A percentile compares a stretch with the other conserved stretches of the same genome.
phyloP scores from a whole-genome alignment of 2,329 filamentous ascomycete genomes.

The Claviceps maximensis region DNA sequence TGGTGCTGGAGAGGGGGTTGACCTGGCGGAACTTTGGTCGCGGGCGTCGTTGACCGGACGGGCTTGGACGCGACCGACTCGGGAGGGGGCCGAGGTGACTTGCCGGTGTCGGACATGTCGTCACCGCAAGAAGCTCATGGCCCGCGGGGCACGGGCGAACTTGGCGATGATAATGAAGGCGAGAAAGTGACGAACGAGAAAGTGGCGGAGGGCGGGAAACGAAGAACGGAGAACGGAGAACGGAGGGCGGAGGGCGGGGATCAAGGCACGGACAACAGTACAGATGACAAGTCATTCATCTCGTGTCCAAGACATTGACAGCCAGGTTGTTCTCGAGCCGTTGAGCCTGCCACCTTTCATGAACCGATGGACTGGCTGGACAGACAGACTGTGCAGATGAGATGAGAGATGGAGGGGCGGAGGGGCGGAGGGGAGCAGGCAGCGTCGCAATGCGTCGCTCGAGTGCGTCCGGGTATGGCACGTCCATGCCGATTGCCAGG shows the following conservation, averaged over 20 bases:
- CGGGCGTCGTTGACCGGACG: constrained; percentile 11
- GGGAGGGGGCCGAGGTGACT: constrained; percentile 13
- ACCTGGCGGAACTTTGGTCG: constrained; percentile 9
- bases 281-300: neutral
- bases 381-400: no score
- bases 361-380: neutral
- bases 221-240: neutral
- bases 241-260: neutral
- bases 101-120: constrained; percentile 31
- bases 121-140: constrained; percentile 18
- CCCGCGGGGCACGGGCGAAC: constrained; percentile 7
- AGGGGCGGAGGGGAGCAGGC: neutral
- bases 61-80: constrained; percentile 19
- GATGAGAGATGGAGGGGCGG: neutral
- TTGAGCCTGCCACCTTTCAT: neutral
- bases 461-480: no score
- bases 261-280: neutral
- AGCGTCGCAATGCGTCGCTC: neutral
- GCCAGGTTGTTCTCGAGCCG: neutral
- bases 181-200: neutral
- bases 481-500: no score
- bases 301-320: neutral
- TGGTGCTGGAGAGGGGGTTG: constrained; percentile 6
- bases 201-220: no score
- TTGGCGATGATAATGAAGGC: neutral